A percentile compares a stretch with the other conserved stretches of the same genome.
These are phyloP conservation scores for Colletotrichum sidae DNA, from an alignment of 2,329 filamentous ascomycete genomes.

Conservation along the genomic window DNA sequence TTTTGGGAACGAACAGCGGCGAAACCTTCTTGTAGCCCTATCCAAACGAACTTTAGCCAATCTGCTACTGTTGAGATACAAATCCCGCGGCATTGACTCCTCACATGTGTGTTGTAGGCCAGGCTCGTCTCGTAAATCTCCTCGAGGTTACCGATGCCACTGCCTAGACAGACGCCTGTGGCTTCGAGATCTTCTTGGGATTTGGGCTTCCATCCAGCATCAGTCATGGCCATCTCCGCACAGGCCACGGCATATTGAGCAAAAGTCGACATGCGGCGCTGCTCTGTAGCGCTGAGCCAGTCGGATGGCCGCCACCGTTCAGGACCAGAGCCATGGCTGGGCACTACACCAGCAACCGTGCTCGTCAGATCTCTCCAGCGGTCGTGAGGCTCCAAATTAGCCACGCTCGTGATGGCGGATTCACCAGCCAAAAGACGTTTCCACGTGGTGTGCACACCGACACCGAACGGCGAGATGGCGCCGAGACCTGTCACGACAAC, in stretches of 20 bases:
- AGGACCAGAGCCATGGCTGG: constrained; percentile 54
- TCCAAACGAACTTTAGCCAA: constrained; percentile 34
- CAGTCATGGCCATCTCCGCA: constrained; percentile 84
- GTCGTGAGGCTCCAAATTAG: constrained; percentile 64
- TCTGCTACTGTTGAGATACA: constrained; percentile 16
- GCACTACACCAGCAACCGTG: constrained; percentile 86
- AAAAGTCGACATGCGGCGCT: constrained; percentile 89
- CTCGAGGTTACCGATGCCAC: constrained; percentile 93
- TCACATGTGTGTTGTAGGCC: constrained; percentile 78
- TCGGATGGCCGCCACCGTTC: constrained; percentile 63
- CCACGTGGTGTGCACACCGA: constrained; percentile 85
- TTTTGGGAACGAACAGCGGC: constrained; percentile 90
- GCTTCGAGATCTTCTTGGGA: constrained; percentile 73
- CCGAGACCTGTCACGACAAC: constrained; percentile 89
- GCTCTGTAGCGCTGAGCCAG: constrained; percentile 65
- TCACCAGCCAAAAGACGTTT: constrained; percentile 80
- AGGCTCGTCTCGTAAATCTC: constrained; percentile 89
- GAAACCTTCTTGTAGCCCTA: constrained; percentile 94
- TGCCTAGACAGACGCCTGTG: constrained; percentile 93
- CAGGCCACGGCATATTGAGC: constrained; percentile 92
- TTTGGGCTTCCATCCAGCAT: constrained; percentile 80
- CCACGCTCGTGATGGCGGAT: constrained; percentile 83
- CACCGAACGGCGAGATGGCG: constrained; percentile 84
- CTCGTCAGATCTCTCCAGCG: constrained; percentile 81
- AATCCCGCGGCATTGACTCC: constrained; percentile 43